Evolutionary conservation across 1,284 basidiomycete genomes (phyloP), one percentile per base, ranked within the genome.

Genomic region (Heterobasidion irregulare): DNA sequence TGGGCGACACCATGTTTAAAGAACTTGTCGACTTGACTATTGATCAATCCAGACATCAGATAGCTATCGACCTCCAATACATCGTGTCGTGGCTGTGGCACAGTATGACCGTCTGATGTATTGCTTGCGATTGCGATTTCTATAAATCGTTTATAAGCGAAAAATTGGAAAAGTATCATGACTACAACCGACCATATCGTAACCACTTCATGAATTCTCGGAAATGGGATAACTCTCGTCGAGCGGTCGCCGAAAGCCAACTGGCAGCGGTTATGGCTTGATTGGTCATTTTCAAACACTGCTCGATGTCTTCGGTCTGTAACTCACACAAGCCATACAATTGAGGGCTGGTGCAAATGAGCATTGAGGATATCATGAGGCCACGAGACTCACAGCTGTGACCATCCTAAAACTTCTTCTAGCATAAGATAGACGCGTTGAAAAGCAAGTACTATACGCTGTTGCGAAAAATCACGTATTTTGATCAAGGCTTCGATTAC

Each of bases 61-160:
- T 92, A 92, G 60, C 83, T 81, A 66, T 87, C 87, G 52, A 88
- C 89, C 73, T 90, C 86, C 55, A 92, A 73, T 58, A 86, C 77
- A 67, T 92, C 89, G 65, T 89, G 83, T 53, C 80, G 79, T 56
- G 82, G 75, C 49, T 75, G 73, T 60, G 70, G 65, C 49, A 72
- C 72, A 53, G 70, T 70, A 51, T 84, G 80, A 61, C 69, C 45
- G 45, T 72, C 71, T 6, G 62, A 60, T 34, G 65, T 56, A 13
- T 67, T 61, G 55, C 66, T 69, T 47, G 63, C 63, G 44, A 56
- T 59, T 44, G 52, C 47, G 38, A 61, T 60, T 51, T 62, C 60
- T 61, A 38, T 35, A 16, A 19, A 34, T 10, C 10, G 46, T 19
- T 19, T 33, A 32, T 50, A 45, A 50, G 38, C 35, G 47, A 49